Conservation (phyloP, 345 rosid genomes). For the Rhodomyrtus tomentosa region DNA sequence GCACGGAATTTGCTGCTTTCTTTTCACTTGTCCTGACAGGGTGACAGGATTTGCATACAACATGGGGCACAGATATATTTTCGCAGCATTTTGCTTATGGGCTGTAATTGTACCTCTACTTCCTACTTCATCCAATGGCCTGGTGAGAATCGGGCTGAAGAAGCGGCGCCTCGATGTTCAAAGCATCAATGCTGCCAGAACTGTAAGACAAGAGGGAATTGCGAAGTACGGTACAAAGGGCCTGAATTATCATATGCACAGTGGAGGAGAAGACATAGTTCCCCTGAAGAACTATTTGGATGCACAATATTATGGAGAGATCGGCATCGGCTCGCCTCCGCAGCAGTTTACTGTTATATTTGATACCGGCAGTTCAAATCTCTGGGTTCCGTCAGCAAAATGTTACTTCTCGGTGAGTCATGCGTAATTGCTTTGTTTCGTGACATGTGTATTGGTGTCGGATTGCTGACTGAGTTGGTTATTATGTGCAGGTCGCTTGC, state of each 20-base stretch:
- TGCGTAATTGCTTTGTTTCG: background rate
- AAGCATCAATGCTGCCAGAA: conserved; percentile 26
- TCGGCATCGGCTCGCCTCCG: conserved; percentile 64
- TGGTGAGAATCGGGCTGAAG: conserved; percentile 51
- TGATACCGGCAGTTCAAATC: conserved; percentile 81
- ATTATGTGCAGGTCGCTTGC: conserved; percentile 50
- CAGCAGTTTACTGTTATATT: conserved; percentile 70
- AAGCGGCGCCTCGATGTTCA: conserved; percentile 39
- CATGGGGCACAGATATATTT: conserved; percentile 22
- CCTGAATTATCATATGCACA: background rate
- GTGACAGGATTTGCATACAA: conserved; percentile 12
- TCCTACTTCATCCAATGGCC: conserved; percentile 34
- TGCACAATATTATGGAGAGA: conserved; percentile 69
- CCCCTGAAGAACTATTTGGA: conserved; percentile 66
- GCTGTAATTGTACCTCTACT: conserved; percentile 25
- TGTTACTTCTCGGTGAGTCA: conserved; percentile 59
- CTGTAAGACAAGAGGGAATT: conserved; percentile 13
- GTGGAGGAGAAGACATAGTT: conserved; percentile 23
- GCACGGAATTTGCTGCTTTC: background rate
- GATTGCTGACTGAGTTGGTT: background rate
- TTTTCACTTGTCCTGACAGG: conserved; percentile 5
- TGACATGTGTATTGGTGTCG: background rate
- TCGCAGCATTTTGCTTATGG: conserved; percentile 26
- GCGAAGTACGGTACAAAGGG: background rate
- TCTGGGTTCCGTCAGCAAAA: conserved; percentile 79